Conservation (phyloP, 495 filamentous ascomycete species). For the Sordaria brevicollis region DNA sequence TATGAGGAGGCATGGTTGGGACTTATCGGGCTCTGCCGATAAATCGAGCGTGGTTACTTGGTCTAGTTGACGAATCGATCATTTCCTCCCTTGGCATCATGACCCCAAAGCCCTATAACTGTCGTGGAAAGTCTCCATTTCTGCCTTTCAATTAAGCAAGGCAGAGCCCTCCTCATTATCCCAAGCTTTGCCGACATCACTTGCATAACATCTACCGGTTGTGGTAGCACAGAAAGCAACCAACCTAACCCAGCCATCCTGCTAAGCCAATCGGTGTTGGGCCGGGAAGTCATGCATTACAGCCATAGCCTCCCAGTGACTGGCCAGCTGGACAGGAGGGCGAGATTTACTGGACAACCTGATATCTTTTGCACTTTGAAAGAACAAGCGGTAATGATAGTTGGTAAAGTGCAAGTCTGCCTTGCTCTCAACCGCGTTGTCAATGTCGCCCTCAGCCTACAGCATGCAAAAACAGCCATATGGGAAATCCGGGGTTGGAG, state of each 20-base stretch:
- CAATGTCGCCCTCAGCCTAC: no score
- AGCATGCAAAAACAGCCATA: neutral
- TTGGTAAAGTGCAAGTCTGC: neutral
- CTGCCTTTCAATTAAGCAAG: neutral
- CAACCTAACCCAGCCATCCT: neutral
- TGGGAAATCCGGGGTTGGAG: neutral
- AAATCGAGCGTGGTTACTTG: no score
- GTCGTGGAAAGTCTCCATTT: neutral
- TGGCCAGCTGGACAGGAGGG: no score
- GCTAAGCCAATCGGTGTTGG: neutral
- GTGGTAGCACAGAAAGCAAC: neutral
- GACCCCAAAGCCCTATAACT: neutral
- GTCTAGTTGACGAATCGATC: neutral
- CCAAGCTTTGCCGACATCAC: neutral
- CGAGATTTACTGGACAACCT: no score
- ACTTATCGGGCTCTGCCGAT: no score
- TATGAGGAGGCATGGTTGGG: no score
- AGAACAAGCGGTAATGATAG: no score
- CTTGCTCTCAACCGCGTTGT: neutral
- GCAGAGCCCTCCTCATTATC: neutral
- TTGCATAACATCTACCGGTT: neutral
- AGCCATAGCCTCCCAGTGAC: neutral
- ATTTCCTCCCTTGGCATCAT: neutral
- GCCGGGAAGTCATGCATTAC: neutral
- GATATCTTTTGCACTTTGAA: no score